phyloP scores from a whole-genome alignment of 2,329 filamentous ascomycete genomes.

The Berkeleyomyces rouxiae region DNA sequence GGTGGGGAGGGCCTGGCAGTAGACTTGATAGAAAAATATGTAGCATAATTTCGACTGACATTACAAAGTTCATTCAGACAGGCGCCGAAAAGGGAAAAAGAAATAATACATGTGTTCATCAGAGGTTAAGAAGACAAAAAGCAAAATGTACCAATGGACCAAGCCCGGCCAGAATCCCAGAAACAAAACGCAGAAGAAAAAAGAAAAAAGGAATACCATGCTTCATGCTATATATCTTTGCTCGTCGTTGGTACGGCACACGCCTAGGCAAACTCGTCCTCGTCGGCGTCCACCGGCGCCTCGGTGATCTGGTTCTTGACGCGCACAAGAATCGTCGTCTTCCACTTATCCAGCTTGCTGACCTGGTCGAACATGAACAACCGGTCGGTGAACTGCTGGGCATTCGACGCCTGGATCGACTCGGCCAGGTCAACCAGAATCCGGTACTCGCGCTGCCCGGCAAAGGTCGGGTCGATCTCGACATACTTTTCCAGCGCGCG shows the following conservation, averaged over 20 bases:
- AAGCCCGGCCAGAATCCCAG: not conserved
- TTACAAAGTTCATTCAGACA: not conserved
- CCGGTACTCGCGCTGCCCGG: conserved; percentile 62
- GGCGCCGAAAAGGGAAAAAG: not conserved
- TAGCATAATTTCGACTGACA: not conserved
- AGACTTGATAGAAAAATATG: not conserved
- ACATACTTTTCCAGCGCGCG: conserved; percentile 69
- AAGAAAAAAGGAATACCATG: not conserved
- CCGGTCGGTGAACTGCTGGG: conserved; percentile 72
- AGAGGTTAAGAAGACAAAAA: not conserved
- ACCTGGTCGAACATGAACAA: conserved; percentile 81
- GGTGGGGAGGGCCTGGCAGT: not conserved
- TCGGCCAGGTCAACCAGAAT: conserved; percentile 62
- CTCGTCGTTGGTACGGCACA: not conserved
- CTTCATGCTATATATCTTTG: not conserved
- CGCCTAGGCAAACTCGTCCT: conserved; percentile 15
- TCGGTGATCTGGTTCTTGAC: conserved; percentile 71
- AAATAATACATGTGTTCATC: not conserved
- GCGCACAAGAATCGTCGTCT: conserved; percentile 68
- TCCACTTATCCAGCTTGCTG: conserved; percentile 93
- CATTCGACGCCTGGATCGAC: conserved; percentile 60
- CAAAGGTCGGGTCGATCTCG: conserved; percentile 64
- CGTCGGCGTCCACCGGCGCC: conserved; percentile 24
- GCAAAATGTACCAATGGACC: not conserved
- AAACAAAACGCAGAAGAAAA: not conserved